Base-by-base conservation (phyloP, 163 green algal genomes). In the Scenedesmus sp. region DNA sequence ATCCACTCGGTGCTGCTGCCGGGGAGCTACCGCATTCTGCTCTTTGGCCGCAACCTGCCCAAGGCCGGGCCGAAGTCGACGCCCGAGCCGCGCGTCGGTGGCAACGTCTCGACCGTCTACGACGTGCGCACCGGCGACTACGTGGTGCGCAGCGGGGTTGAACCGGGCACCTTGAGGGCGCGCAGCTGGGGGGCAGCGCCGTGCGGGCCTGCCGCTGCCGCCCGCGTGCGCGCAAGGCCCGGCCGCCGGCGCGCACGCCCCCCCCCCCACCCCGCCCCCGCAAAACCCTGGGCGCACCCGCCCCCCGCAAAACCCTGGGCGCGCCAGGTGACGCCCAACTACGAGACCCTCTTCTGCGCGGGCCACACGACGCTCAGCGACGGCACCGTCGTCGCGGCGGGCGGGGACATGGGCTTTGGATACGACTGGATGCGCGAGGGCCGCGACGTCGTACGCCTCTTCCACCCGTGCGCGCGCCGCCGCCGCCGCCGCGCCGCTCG, bases 341-440 rank as follows among this genome's bases (percentile, higher is more conserved):
- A 75, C 50, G 74, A 81, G 48, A 81, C 74, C 14, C 62, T 81
- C 33, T 81, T 81, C 62, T 81, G 74, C 47, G 42, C 74, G 22
- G 74, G 74, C 22, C 74, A 81, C 36, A 75, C 48, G 11, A 29
- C 58, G 2, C 66, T 77, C 53, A 58, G 53, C 11, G 74, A 81
- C 60, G 74, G 74, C 33, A 74, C 51, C 31, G 36, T 81, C 7
- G 34, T 81, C 26, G 74, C 74, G 28, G 74, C 62, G 13, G 62
- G 74, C 17, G 74, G 74, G 5, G 74, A 80, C 31, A 57, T 54
- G 48, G 73, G 73, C 5, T 45, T 56, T 22, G 50, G 58, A n/a
- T 81, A 81, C 34, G n/a, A 51, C 17, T 81, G 62, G 60, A 81
- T 81, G 74, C 74, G 75, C 36, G 74, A 81, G 26, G 74, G 74